These are phyloP conservation scores for Blastobotrys attinorum DNA, from an alignment of 805 yeast genomes.

Conservation along the genomic window DNA sequence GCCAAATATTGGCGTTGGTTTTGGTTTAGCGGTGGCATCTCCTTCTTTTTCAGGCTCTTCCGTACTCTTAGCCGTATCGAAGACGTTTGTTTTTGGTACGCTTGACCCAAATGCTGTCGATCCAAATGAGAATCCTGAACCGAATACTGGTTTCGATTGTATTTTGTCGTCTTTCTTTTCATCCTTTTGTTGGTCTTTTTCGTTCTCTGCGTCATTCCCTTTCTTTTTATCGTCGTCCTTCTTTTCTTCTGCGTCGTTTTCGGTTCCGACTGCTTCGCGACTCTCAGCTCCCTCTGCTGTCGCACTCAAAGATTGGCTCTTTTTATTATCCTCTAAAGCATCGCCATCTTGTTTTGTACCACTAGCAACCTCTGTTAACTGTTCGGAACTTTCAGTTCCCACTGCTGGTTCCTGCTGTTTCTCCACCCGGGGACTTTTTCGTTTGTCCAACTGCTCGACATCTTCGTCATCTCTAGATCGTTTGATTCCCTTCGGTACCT, in stretches of 20 bases:
- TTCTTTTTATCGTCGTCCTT: not conserved
- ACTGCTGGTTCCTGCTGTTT: constrained; percentile 2
- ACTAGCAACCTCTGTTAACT: not conserved
- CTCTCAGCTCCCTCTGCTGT: constrained; percentile 8
- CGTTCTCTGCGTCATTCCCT: constrained; percentile 18
- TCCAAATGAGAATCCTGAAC: constrained; percentile 4
- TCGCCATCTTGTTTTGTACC: constrained; percentile 1
- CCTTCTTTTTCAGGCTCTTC: constrained; percentile 1
- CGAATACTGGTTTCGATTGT: constrained; percentile 2
- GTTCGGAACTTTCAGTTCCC: constrained; percentile 1
- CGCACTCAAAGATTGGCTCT: constrained; percentile 2
- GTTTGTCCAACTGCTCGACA: constrained; percentile 3
- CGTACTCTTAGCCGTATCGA: constrained; percentile 16
- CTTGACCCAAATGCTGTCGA: not conserved
- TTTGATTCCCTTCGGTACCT: constrained; percentile 2
- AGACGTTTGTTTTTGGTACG: constrained; percentile 1
- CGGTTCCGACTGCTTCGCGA: constrained; percentile 10
- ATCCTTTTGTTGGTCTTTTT: constrained; percentile 18
- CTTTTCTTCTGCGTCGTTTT: constrained; percentile 6
- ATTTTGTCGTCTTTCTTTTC: constrained; percentile 2
- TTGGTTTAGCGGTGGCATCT: constrained; percentile 4
- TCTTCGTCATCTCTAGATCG: constrained; percentile 10
- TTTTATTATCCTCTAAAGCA: not conserved
- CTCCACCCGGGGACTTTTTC: constrained; percentile 7
- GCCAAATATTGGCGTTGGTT: constrained; percentile 1